Percentiles rank a stretch among this genome's conserved stretches.
phyloP scores from a whole-genome alignment of 805 yeast genomes.

The Teunomyces cretensis region DNA sequence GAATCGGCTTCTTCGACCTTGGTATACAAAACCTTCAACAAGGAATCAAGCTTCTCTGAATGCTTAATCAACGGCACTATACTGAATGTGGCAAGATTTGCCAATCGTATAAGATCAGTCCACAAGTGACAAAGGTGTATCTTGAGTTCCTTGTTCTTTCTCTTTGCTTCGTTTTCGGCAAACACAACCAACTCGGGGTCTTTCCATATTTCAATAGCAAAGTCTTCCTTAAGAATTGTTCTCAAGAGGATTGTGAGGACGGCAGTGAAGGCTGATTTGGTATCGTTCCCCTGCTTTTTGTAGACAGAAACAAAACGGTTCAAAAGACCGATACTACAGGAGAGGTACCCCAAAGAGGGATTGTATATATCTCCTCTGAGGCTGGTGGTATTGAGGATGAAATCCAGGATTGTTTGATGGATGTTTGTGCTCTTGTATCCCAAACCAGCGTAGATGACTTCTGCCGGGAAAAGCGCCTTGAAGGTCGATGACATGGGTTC shows the following conservation, averaged over 20 bases:
- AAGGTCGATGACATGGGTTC: constrained; percentile 14
- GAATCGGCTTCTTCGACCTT: constrained; percentile 24
- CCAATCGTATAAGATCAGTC: constrained; percentile 34
- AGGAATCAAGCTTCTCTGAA: constrained; percentile 18
- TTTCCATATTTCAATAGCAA: constrained; percentile 28
- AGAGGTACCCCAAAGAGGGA: constrained; percentile 17
- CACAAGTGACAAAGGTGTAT: constrained; percentile 33
- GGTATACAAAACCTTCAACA: constrained; percentile 16
- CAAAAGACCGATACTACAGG: constrained; percentile 22
- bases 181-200: constrained; percentile 30
- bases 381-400: neutral
- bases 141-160: constrained; percentile 21
- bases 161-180: constrained; percentile 14
- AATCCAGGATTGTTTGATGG: constrained; percentile 14
- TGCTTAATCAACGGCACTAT: constrained; percentile 24
- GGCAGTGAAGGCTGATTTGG: constrained; percentile 16
- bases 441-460: constrained; percentile 13
- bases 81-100: constrained; percentile 26
- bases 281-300: constrained; percentile 15
- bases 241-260: constrained; percentile 21
- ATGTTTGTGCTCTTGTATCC: constrained; percentile 15
- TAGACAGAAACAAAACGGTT: constrained; percentile 20
- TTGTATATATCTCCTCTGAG: neutral
- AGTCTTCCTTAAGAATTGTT: constrained; percentile 11
- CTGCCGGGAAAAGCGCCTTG: constrained; percentile 25